Conservation (phyloP, 108 stramenopile genomes). For the Cyclotella choctawhatcheeana region DNA sequence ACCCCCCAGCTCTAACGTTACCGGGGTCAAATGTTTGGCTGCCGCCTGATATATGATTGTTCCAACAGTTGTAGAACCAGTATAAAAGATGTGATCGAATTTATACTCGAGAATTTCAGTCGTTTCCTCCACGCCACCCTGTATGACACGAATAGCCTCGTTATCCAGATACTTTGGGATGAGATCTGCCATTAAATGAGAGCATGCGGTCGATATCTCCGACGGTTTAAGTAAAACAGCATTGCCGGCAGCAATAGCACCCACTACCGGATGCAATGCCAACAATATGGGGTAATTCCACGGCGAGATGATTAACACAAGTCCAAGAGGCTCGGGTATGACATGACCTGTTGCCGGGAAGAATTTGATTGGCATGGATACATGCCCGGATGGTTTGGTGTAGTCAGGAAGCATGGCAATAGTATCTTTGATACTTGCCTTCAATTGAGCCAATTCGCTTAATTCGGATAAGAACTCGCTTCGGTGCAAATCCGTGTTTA, state of each 20-base stretch:
- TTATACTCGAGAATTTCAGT: conserved; percentile 60
- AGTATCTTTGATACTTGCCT: neutral
- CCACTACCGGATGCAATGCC: conserved; percentile 60
- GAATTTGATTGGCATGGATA: conserved; percentile 18
- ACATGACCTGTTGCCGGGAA: conserved; percentile 13
- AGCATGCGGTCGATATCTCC: conserved; percentile 59
- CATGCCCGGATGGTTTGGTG: conserved; percentile 1
- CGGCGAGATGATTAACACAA: conserved; percentile 68
- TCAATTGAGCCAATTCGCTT: conserved; percentile 10
- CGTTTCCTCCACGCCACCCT: conserved; percentile 71
- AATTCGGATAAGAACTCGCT: conserved; percentile 11
- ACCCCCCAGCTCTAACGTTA: conserved; percentile 92
- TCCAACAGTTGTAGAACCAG: conserved; percentile 77
- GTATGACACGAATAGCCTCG: conserved; percentile 62
- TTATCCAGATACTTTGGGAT: conserved; percentile 69
- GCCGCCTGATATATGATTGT: conserved; percentile 77
- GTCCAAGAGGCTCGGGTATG: conserved; percentile 15
- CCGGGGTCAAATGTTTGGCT: conserved; percentile 88
- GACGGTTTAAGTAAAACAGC: conserved; percentile 81
- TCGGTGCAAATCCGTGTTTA: neutral
- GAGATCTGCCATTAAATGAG: conserved; percentile 53
- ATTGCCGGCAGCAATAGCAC: conserved; percentile 88
- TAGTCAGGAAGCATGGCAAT: neutral
- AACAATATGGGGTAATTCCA: conserved; percentile 89
- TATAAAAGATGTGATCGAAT: conserved; percentile 89